Evolutionary conservation across 2,329 filamentous ascomycete genomes (phyloP), one percentile per base, ranked within the genome.

Genomic region (Colletotrichum australisinense): DNA sequence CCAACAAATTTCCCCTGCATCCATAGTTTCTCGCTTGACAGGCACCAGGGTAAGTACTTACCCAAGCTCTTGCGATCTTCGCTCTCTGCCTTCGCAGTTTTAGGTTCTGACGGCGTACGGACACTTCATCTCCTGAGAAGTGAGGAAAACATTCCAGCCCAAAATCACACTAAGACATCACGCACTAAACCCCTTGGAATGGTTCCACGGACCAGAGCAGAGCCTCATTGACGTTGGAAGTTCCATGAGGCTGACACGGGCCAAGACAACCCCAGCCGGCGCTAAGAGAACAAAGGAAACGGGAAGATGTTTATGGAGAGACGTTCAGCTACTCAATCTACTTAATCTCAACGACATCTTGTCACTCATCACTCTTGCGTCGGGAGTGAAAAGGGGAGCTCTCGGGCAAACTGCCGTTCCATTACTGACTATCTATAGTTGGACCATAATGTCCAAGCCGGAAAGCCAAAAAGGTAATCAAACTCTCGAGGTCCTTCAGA

Each of bases 371-470:
- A 30, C 16, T 19, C 49, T 1, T 14, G 22, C n/a, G 4, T 32
- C 3, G 28, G 22, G 16, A 24, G 22, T 14, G 7, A 28, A 8
- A 14, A 19, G 32, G 32, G 30, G 30, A 24, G 4, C 12, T 32
- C 67, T 46, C 12, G 70, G 65, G 35, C 46, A 70, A 49, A 66
- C 60, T 70, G 62, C 67, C 32, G 24, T 64, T 60, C 55, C 70
- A 70, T 73, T 70, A 53, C n/a, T 22, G 32, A 30, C 60, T 26
- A 60, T 72, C 69, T 72, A 64, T 69, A 64, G 24, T 19, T 30
- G 59, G 46, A n/a, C 56, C 16, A 49, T 16, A 49, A n/a, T 49
- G 42, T 62, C 66, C 35, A 70, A 42, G 19, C 30, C 59, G 35
- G 59, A 22, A 49, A 42, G 52, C 32, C 30, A 22, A 46, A 12